Evolutionary conservation across 352 stramenopile genomes (phyloP), one percentile per base, ranked within the genome.

Genomic region (Globisporangium cylindrosporum): DNA sequence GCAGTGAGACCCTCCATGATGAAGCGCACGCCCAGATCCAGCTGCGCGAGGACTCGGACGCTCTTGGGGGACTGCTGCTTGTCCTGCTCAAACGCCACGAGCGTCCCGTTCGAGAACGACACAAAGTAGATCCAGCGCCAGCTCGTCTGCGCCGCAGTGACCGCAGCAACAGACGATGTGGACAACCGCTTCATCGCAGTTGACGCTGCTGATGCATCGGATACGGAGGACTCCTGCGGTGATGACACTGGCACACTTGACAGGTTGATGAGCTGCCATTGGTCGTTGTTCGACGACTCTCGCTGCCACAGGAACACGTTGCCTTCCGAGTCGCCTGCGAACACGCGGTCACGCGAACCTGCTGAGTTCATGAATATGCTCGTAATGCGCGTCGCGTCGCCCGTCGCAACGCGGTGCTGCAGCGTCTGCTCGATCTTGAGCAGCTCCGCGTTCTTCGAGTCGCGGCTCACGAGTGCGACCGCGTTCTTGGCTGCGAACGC

Each of bases 251-350:
- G 56, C 20, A 27, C 4, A 1, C 22, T 15, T 12, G 66, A 64
- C 29, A 86, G 36, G 24, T 64, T 62, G 32, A 60, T 36, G 10
- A 78, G 55, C 12, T 63, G 54, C 79, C 79, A 83, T 20, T 55
- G 48, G 4, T 20, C 43, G 1, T 8, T 3, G 1, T 12, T 15
- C 0, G 9, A 3, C 14, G 38, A 20, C 38, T 5, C 15, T 22
- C 54, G 59, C 14, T 70, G 69, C 84, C 84, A 92, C 4, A 91
- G 71, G 27, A 89, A 77, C n/a, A 88, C 81, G 59, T 76, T 74
- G 25, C 84, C 82, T 59, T 88, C 74, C 55, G 82, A 86, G 67
- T 92, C 81, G 7, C 82, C 84, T 3, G 81, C 84, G 3, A 92
- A n/a, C 29, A 92, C 77, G 15, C 64, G 70, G n/a, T 38, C 55